A percentile compares a stretch with the other conserved stretches of the same genome.
phyloP scores from a whole-genome alignment of 2,329 filamentous ascomycete species.

The Exophiala oligosperma region DNA sequence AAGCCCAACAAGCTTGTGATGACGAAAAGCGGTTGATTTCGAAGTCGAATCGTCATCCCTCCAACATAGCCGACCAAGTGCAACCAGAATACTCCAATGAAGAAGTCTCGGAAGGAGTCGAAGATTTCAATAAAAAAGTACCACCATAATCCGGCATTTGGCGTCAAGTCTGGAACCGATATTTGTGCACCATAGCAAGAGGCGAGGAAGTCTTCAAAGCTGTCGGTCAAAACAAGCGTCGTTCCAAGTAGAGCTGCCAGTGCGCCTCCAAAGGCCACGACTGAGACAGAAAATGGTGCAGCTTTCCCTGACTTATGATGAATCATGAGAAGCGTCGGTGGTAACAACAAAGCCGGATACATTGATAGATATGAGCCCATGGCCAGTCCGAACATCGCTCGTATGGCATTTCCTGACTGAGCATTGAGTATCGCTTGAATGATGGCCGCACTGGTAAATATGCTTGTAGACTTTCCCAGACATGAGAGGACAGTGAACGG shows the following conservation, averaged over 20 bases:
- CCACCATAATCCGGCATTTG: slow-evolving; percentile 97
- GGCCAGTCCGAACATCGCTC: slow-evolving; percentile 79
- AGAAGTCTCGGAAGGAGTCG: slow-evolving; percentile 95
- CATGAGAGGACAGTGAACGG: slow-evolving; percentile 92
- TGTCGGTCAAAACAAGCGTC: slow-evolving; percentile 58
- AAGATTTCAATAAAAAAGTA: slow-evolving; percentile 99
- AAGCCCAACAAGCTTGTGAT: slow-evolving; percentile 82
- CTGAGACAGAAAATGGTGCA: slow-evolving; percentile 28
- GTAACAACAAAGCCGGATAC: slow-evolving; percentile 84
- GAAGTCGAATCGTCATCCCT: slow-evolving; percentile 78
- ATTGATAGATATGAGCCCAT: slow-evolving; percentile 89
- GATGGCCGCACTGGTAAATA: slow-evolving; percentile 86
- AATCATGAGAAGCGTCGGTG: slow-evolving; percentile 69
- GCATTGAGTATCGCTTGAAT: slow-evolving; percentile 81
- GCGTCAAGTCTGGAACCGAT: slow-evolving; percentile 85
- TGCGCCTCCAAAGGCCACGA: slow-evolving; percentile 26
- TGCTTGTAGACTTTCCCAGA: slow-evolving; percentile 81
- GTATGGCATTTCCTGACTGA: slow-evolving; percentile 69
- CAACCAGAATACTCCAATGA: slow-evolving; percentile 96
- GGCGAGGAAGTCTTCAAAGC: slow-evolving; percentile 82
- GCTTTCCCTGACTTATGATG: slow-evolving; percentile 31
- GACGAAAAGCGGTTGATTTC: slow-evolving; percentile 82
- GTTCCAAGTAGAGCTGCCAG: slow-evolving; percentile 20
- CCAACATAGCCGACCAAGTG: slow-evolving; percentile 89
- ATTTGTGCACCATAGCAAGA: slow-evolving; percentile 94